Evolutionary conservation across 768 basidiomycete genomes (phyloP), one percentile per base, ranked within the genome.

Genomic region (Naematelia encephala): DNA sequence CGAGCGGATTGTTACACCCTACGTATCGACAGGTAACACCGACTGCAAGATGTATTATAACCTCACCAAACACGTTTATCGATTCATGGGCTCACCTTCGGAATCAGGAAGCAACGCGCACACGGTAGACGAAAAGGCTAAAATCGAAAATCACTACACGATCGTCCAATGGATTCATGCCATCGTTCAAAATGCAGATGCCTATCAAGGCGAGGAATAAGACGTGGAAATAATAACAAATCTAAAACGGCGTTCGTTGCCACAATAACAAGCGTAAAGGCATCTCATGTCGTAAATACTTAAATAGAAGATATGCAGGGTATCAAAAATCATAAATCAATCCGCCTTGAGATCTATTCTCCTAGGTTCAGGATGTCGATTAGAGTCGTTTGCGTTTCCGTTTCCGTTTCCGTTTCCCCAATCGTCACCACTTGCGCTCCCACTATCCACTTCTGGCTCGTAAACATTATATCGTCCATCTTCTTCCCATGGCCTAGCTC

Each of bases 11-110:
- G 73, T 75, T 14, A 60, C 67, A 5, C 73, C 73, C 0, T 72
- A 54, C 58, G 60, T 66, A 16, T 68, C 67, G 2, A 75, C 73
- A 2, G 70, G 70, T 19, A 72, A 72, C 56, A 72, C 70, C 46
- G 68, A 72, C 30, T 72, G 70, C 53, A 72, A 74, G 57, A 68
- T 75, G 66, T 75, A 70, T 56, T 75, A 72, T 60, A 70, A 72
- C 50, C 59, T 75, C 21, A 67, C 69, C 56, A 68, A 66, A 63
- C 63, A 75, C 62, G 61, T 75, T 49, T 75, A 71, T 52, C 59
- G 73, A 19, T 75, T 70, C 62, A 73, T 73, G 73, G 64, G 69
- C 21, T 54, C 59, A 1, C 63, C 70, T 3, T 39, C 39, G n/a
- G 59, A 56, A 0, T 22, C 48, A 11, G 45, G 57, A 23, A 42